phyloP scores from a whole-genome alignment of 257 asterid genomes.

The Solanum raphanifolium region DNA sequence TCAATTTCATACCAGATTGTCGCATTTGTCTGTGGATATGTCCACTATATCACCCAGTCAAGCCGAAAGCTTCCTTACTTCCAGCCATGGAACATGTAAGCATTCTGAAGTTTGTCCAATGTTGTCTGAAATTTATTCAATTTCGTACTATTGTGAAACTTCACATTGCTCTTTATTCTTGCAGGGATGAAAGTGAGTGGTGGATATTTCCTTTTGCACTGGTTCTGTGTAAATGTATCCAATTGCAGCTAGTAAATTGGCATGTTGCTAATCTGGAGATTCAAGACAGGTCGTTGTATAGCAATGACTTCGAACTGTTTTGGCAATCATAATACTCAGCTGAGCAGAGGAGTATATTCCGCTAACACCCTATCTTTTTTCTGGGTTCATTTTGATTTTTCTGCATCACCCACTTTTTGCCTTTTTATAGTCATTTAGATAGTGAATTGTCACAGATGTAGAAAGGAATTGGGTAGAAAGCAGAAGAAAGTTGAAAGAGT shows the following conservation, averaged over 20 bases:
- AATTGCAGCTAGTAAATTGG: slow-evolving; percentile 83
- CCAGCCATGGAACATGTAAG: slow-evolving; percentile 97
- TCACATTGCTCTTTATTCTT: not conserved
- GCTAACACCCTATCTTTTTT: slow-evolving; percentile 54
- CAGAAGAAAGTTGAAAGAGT: not conserved
- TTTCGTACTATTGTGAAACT: not conserved
- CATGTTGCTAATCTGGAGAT: slow-evolving; percentile 93
- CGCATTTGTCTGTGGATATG: slow-evolving; percentile 75
- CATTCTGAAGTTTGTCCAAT: not conserved
- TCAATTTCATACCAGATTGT: slow-evolving; percentile 41
- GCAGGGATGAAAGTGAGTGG: slow-evolving; percentile 99
- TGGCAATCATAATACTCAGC: slow-evolving; percentile 67
- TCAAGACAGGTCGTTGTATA: slow-evolving; percentile 90
- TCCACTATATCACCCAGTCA: slow-evolving; percentile 54
- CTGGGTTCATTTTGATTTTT: slow-evolving; percentile 30
- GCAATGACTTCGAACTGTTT: slow-evolving; percentile 78
- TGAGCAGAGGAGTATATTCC: slow-evolving; percentile 15
- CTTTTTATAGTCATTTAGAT: slow-evolving; percentile 17
- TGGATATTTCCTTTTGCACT: slow-evolving; percentile 93
- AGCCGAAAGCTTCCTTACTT: slow-evolving; percentile 57
- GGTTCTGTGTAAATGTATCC: slow-evolving; percentile 78
- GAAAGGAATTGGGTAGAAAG: slow-evolving; percentile 28
- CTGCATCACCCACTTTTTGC: not conserved
- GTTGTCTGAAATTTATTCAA: not conserved
- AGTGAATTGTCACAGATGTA: slow-evolving; percentile 40